Base-by-base conservation (phyloP, 1,139 yeast genomes). In the Ogataea hybrid region DNA sequence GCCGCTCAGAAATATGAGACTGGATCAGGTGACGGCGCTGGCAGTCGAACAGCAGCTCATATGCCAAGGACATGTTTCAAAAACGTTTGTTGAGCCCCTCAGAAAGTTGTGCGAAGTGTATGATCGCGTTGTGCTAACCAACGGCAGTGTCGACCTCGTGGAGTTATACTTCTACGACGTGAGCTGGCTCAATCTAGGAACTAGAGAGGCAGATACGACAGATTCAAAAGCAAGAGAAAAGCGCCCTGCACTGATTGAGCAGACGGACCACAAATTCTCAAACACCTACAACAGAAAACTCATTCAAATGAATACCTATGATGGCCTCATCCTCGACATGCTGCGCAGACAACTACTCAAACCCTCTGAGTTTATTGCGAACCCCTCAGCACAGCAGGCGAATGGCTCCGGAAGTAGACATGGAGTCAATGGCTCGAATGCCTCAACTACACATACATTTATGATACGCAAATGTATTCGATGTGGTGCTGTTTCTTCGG, bases 121-220 rank as follows among this genome's bases (percentile, higher is more conserved):
- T 68, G 41, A 74, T 61, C 37, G 63, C 62, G 59, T 59, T 28
- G 62, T 73, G 5, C 37, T 58, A 6, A 42, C 39, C 14, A 59
- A 58, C 17, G 64, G 71, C 16, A 77, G 71, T 32, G 62, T 68
- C 41, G 68, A 72, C 49, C 61, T 74, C 2, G 65, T 77, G 0
- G 75, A 71, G 30, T 56, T 87, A 32, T 84, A 75, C 54, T 82
- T 82, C 54, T 81, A 83, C 57, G 82, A 86, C 52, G 80, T 81
- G 0, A 69, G 71, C 27, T 87, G 96, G 96, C 65, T 87, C 8
- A 71, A 74, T 15, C 62, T 83, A 5, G 75, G 74, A 4, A 63
- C 66, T 10, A 37, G 37, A n/a, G 43, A 32, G 15, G 21, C 27
- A 2, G 44, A 39, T 5, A 32, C 28, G 5, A 30, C 23, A 17